Evolutionary conservation across 2,329 filamentous ascomycete species (phyloP).

Genomic region (Venturia carpophila): DNA sequence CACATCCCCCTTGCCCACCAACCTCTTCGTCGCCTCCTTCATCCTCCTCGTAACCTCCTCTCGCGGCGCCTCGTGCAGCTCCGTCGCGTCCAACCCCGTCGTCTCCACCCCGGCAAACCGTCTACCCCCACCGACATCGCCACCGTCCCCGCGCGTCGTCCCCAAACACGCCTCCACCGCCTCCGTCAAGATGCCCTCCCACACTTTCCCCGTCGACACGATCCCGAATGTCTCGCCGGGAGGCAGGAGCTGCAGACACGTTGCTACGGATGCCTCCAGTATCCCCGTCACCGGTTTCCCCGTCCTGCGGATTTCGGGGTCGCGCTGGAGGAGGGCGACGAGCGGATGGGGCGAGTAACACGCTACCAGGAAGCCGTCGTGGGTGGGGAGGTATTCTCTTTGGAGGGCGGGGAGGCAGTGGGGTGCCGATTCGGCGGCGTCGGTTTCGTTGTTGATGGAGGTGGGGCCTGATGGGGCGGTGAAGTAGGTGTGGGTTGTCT

Average conservation of each 20-base stretch:
- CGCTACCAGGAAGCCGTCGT: conserved; percentile 76
- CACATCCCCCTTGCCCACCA: conserved; percentile 53
- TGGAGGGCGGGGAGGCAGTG: conserved; percentile 52
- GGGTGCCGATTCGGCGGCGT: conserved; percentile 55
- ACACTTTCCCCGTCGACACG: conserved; percentile 77
- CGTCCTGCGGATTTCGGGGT: conserved; percentile 30
- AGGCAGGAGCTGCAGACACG: conserved; percentile 50
- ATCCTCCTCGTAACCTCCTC: conserved; percentile 59
- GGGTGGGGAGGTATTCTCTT: conserved; percentile 36
- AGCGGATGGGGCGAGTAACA: conserved; percentile 84
- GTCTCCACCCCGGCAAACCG: conserved; percentile 75
- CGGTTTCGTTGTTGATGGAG: conserved; percentile 70
- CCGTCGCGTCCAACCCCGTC: conserved; percentile 70
- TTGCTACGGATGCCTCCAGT: conserved; percentile 72
- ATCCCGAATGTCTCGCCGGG: conserved; percentile 64
- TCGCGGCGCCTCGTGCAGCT: conserved; percentile 63
- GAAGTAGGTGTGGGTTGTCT: conserved; percentile 51
- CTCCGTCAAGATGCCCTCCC: conserved; percentile 62
- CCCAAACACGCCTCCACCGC: conserved; percentile 62
- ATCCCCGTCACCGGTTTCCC: conserved; percentile 65
- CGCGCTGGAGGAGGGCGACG: conserved; percentile 51
- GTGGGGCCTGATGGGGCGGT: conserved; percentile 59
- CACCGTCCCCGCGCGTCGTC: conserved; percentile 22
- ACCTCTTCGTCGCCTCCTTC: conserved; percentile 57
- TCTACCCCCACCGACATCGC: too few relatives aligned